These are phyloP conservation scores for Beauveria medogensis DNA, from an alignment of 2,329 filamentous ascomycete genomes.

Conservation along the genomic window DNA sequence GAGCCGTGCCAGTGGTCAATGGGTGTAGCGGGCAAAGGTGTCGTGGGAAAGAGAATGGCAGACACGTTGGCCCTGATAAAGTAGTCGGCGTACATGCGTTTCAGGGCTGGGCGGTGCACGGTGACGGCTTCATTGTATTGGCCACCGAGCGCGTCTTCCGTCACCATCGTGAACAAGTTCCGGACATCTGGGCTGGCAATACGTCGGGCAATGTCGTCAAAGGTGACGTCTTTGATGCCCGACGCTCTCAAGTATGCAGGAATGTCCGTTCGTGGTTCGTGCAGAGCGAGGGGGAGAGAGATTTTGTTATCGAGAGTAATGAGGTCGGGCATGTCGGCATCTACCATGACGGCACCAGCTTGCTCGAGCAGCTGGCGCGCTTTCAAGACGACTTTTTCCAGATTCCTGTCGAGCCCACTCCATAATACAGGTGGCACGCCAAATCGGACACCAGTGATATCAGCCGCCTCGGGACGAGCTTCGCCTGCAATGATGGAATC, in stretches of 20 bases:
- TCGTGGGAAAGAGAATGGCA: slow-evolving; percentile 15
- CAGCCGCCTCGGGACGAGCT: not conserved
- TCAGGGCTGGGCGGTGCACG: slow-evolving; percentile 13
- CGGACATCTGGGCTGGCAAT: slow-evolving; percentile 13
- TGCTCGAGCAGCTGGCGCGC: slow-evolving; percentile 6
- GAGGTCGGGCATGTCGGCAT: slow-evolving; percentile 13
- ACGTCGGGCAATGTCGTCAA: slow-evolving; percentile 6
- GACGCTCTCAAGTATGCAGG: slow-evolving; percentile 12
- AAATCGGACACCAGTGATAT: slow-evolving; percentile 9
- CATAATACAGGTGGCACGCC: slow-evolving; percentile 14
- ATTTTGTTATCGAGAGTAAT: slow-evolving; percentile 10
- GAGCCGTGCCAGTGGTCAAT: slow-evolving; percentile 12
- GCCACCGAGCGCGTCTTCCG: not conserved
- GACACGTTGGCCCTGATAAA: slow-evolving; percentile 9
- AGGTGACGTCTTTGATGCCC: not conserved
- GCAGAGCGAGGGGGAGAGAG: slow-evolving; percentile 5
- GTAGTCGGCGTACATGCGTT: slow-evolving; percentile 13
- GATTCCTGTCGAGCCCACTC: slow-evolving; percentile 12
- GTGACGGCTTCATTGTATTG: slow-evolving; percentile 11
- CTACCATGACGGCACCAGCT: slow-evolving; percentile 12
- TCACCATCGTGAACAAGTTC: slow-evolving; percentile 3
- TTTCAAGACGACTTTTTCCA: slow-evolving; percentile 6
- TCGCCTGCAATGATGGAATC: slow-evolving; percentile 12
- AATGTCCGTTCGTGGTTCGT: slow-evolving; percentile 12
- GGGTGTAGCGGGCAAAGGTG: slow-evolving; percentile 13